Base-by-base conservation (phyloP, 352 stramenopile species). In the Globisporangium nagaii region DNA sequence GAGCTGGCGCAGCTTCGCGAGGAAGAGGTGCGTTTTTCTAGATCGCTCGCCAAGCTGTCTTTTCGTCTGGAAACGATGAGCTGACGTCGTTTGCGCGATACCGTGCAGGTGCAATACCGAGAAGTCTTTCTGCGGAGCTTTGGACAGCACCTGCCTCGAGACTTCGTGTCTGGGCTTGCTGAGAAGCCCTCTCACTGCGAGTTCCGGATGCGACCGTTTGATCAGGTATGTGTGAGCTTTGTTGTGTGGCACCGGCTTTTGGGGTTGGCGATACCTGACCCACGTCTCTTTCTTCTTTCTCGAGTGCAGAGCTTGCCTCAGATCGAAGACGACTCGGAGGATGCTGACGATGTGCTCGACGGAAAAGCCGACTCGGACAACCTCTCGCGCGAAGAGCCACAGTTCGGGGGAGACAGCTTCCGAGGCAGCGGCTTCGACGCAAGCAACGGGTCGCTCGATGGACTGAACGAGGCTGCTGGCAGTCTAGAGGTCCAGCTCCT, bases 151-250 rank as follows among this genome's bases (percentile, higher is more conserved):
- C 61, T 95, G 20, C 85, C 83, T 12, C 81, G 83, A 15, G 81
- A 93, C 57, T 90, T 95, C 36, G 79, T 93, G 0, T 70, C 79
- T 6, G 85, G 85, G 4, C 61, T 95, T 20, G 84, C 81, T 1
- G 85, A 95, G 56, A 95, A 95, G 45, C 85, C 85, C 4, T 93
- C 85, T 39, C 85, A 95, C 58, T 95, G 85, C 57, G 84, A 92
- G 44, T 91, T 95, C 47, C 78, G 83, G 8, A 95, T 93, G 83
- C 69, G 82, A 13, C 85, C 85, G 24, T 95, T 90, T 65, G 85
- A 95, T 48, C 83, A 80, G 57, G 68, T 77, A 37, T 3, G 44
- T 32, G 36, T 47, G 39, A 49, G n/a, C n/a, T n/a, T n/a, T n/a
- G n/a, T n/a, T n/a, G n/a, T n/a, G n/a, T n/a, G n/a, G n/a, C n/a